Conservation (phyloP, 345 rosid species). For the Toxicodendron radicans region DNA sequence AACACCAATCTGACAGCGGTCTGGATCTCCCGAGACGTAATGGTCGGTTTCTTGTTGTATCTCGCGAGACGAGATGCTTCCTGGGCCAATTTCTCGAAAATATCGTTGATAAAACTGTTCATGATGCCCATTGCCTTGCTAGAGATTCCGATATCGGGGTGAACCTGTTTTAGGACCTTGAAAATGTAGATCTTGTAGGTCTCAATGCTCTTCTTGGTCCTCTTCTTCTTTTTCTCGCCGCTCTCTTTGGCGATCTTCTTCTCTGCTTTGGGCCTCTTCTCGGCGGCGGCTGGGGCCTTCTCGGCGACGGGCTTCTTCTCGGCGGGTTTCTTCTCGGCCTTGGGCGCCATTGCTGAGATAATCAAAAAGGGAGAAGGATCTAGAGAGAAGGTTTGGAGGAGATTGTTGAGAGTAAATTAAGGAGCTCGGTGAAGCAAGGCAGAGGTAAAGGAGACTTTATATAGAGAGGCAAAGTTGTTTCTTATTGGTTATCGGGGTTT, state of each 20-base stretch:
- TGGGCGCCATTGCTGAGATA: constrained; percentile 45
- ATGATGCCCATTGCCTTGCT: constrained; percentile 77
- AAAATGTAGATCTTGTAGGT: constrained; percentile 74
- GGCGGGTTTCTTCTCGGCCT: constrained; percentile 54
- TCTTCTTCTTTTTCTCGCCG: constrained; percentile 59
- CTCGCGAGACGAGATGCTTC: constrained; percentile 64
- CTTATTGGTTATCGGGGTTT: constrained; percentile 26
- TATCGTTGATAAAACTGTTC: constrained; percentile 76
- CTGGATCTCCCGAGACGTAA: constrained; percentile 70
- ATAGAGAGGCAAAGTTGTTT: constrained; percentile 17
- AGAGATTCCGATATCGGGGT: constrained; percentile 59
- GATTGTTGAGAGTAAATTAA: neutral
- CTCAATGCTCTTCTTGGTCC: constrained; percentile 54
- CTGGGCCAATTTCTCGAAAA: constrained; percentile 68
- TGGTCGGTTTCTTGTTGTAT: constrained; percentile 71
- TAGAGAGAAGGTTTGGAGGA: neutral
- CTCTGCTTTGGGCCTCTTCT: constrained; percentile 64
- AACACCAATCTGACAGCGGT: constrained; percentile 65
- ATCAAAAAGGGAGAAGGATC: neutral
- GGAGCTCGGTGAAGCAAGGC: neutral
- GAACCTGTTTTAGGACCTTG: constrained; percentile 65
- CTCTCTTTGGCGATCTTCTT: constrained; percentile 57
- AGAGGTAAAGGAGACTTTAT: constrained; percentile 16
- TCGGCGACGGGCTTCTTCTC: constrained; percentile 49
- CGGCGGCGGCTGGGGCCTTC: constrained; percentile 47